A percentile compares a stretch with the other conserved stretches of the same genome.
Conservation (phyloP, 2,329 filamentous ascomycete genomes). For the Claviceps pazoutovae region DNA sequence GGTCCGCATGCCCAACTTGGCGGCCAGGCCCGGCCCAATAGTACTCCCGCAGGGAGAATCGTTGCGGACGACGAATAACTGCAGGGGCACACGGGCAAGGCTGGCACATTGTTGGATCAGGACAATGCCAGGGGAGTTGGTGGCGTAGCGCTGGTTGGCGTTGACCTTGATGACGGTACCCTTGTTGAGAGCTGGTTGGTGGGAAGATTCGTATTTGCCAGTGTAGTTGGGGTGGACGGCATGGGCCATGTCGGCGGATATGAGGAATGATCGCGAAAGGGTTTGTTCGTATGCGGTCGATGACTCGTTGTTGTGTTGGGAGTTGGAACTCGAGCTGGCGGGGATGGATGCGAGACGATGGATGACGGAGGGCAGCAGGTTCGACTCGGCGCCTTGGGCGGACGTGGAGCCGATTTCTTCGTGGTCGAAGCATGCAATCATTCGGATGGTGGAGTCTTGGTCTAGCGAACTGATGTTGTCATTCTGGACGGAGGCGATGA, state of each 20-base stretch:
- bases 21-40: conserved; percentile 92
- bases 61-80: conserved; percentile 92
- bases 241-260: conserved; percentile 97
- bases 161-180: conserved; percentile 97
- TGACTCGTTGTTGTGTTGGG: conserved; percentile 46
- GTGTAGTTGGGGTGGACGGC: conserved; percentile 91
- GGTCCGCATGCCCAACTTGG: conserved; percentile 73
- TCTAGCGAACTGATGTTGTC: conserved; percentile 50
- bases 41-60: conserved; percentile 91
- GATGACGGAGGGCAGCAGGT: conserved; percentile 75
- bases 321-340: conserved; percentile 44
- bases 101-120: conserved; percentile 77
- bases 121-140: conserved; percentile 89
- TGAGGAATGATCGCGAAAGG: conserved; percentile 76
- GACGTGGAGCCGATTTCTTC: conserved; percentile 92
- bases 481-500: conserved; percentile 60
- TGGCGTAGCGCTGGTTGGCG: conserved; percentile 92
- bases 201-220: conserved; percentile 78
- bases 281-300: conserved; percentile 88
- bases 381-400: conserved; percentile 86
- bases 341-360: conserved; percentile 74
- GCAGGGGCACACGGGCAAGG: conserved; percentile 64
- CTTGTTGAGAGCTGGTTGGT: conserved; percentile 91
- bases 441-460: conserved; percentile 65
- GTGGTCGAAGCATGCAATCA: conserved; percentile 94